Percentiles rank a stretch among this genome's conserved stretches.
Conservation (phyloP, 2,329 filamentous ascomycete genomes). For the Fusarium stilboides region DNA sequence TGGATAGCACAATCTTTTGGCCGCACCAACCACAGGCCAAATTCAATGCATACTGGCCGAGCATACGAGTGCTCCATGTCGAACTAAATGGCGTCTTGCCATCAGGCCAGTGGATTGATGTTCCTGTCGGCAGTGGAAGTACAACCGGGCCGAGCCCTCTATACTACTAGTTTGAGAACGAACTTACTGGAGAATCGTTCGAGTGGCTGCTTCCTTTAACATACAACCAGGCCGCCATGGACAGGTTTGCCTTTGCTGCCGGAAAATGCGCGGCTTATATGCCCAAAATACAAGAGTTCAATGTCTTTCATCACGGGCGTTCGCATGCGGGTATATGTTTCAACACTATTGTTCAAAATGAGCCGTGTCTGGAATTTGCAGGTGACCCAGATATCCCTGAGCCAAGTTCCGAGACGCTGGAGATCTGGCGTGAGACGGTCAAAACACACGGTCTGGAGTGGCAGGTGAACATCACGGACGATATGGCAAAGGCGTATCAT, state of each 20-base stretch:
- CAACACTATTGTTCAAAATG: background rate
- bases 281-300: constrained; percentile 7
- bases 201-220: background rate
- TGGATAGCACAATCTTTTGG: constrained; percentile 25
- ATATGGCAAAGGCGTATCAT: background rate
- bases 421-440: background rate
- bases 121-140: background rate
- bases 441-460: background rate
- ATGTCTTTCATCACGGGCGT: background rate
- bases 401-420: constrained; percentile 1
- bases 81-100: constrained; percentile 12
- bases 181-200: constrained; percentile 8
- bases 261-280: constrained; percentile 9
- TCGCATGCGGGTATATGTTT: constrained; percentile 3
- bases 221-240: background rate
- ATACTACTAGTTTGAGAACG: background rate
- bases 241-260: constrained; percentile 15
- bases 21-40: background rate
- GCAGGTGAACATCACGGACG: background rate
- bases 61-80: background rate
- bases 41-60: constrained; percentile 2
- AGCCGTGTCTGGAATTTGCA: constrained; percentile 17
- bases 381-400: background rate
- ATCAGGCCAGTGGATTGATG: constrained; percentile 14
- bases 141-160: too few relatives aligned